Conservation (phyloP, 2,329 filamentous ascomycete genomes). For the Aspergillus tanneri region DNA sequence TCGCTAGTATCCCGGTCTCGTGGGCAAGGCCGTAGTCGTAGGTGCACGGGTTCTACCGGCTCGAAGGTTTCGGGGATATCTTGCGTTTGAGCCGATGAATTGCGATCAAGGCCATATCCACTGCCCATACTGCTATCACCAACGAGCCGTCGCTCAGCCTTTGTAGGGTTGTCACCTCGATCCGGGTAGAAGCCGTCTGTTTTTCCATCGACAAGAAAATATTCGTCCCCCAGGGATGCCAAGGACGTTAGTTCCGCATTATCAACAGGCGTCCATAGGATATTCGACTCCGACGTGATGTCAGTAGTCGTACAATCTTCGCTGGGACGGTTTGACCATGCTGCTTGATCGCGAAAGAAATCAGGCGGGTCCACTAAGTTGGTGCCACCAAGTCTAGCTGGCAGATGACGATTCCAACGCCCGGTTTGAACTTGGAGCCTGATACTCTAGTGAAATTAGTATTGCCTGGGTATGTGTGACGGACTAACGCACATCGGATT, state of each 20-base stretch:
- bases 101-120: slow-evolving; percentile 21
- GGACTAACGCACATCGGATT: slow-evolving; percentile 1
- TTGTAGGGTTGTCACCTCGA: slow-evolving; percentile 25
- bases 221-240: slow-evolving; percentile 25
- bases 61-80: slow-evolving; percentile 23
- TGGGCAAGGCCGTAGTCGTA: slow-evolving; percentile 4
- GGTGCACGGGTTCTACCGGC: slow-evolving; percentile 11
- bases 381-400: background rate
- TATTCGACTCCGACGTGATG: slow-evolving; percentile 18
- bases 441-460: background rate
- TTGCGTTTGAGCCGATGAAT: slow-evolving; percentile 16
- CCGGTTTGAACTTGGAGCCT: background rate
- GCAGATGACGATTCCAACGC: background rate
- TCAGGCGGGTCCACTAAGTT: background rate
- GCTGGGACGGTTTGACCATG: slow-evolving; percentile 9
- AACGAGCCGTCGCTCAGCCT: slow-evolving; percentile 16
- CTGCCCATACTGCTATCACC: slow-evolving; percentile 24
- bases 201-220: slow-evolving; percentile 32
- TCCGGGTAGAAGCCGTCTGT: slow-evolving; percentile 23
- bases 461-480: background rate
- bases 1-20: slow-evolving; percentile 21
- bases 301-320: slow-evolving; percentile 17
- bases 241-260: slow-evolving; percentile 23
- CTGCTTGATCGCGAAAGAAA: background rate
- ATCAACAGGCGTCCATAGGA: slow-evolving; percentile 24